These are phyloP conservation scores for Rehmannia glutinosa DNA, from an alignment of 257 asterid genomes.

Conservation along the genomic window DNA sequence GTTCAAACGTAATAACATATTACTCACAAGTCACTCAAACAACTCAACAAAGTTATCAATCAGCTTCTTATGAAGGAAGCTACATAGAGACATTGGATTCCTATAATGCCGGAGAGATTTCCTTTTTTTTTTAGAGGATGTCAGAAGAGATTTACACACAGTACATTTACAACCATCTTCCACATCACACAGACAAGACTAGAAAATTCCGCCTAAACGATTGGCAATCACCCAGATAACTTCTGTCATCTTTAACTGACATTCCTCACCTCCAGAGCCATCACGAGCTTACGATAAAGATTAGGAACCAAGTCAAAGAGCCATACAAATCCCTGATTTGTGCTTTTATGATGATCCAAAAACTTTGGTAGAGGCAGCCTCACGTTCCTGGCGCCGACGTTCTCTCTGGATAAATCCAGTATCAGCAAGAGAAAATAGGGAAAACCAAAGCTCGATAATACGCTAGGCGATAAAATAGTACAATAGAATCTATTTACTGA, in stretches of 20 bases:
- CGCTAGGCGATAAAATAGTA: not conserved
- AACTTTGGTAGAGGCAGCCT: slow-evolving; percentile 40
- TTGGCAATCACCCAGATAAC: not conserved
- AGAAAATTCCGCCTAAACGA: not conserved
- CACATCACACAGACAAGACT: not conserved
- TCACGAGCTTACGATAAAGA: not conserved
- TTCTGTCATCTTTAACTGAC: not conserved
- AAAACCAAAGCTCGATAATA: no score
- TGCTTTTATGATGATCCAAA: slow-evolving; percentile 31
- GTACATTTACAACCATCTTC: not conserved
- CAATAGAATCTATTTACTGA: not conserved
- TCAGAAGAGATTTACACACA: not conserved
- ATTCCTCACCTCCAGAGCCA: not conserved
- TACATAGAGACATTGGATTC: no score
- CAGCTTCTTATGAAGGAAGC: no score
- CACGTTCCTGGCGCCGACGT: slow-evolving; percentile 51
- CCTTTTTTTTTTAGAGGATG: no score
- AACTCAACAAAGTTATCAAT: no score
- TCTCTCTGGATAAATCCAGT: slow-evolving; percentile 55
- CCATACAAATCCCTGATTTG: not conserved
- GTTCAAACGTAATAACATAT: no score
- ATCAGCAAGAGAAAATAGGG: slow-evolving; percentile 7
- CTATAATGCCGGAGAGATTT: not conserved
- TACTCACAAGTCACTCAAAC: no score
- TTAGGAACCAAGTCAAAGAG: slow-evolving; percentile 3